These are phyloP conservation scores for Stereum hirsutum DNA, from an alignment of 1,284 basidiomycete genomes.

Conservation along the genomic window DNA sequence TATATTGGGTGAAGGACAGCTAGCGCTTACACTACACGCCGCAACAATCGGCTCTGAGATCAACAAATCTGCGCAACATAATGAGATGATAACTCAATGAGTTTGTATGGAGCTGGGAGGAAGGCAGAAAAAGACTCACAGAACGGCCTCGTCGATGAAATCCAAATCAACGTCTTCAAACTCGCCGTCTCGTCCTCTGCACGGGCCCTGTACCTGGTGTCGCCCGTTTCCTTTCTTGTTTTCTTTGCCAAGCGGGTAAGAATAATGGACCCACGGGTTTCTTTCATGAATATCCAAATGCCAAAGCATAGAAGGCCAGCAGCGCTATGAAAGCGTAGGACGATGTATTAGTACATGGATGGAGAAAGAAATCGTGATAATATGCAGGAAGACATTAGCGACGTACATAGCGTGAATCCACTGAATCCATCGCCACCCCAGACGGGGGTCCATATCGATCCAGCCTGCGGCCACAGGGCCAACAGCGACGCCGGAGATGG, in stretches of 20 bases:
- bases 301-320: slow-evolving; percentile 33
- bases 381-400: neutral
- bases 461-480: slow-evolving; percentile 63
- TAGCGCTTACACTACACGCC: slow-evolving; percentile 51
- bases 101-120: too few species aligned
- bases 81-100: neutral
- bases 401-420: slow-evolving; percentile 67
- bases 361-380: neutral
- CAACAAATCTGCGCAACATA: slow-evolving; percentile 39
- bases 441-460: slow-evolving; percentile 50
- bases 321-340: slow-evolving; percentile 22
- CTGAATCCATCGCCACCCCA: slow-evolving; percentile 78
- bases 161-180: slow-evolving; percentile 46
- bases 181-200: slow-evolving; percentile 55
- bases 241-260: slow-evolving; percentile 50
- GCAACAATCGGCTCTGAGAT: slow-evolving; percentile 71
- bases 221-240: slow-evolving; percentile 52
- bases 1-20: neutral
- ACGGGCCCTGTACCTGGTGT: slow-evolving; percentile 48
- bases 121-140: slow-evolving; percentile 37
- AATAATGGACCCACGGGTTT: slow-evolving; percentile 58
- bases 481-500: slow-evolving; percentile 51
- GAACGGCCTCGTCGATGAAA: slow-evolving; percentile 61
- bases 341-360: slow-evolving; percentile 1
- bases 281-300: slow-evolving; percentile 41